Evolutionary conservation across 2,329 filamentous ascomycete genomes (phyloP), one percentile per base, ranked within the genome.

Genomic region (Scedosporium apiospermum): DNA sequence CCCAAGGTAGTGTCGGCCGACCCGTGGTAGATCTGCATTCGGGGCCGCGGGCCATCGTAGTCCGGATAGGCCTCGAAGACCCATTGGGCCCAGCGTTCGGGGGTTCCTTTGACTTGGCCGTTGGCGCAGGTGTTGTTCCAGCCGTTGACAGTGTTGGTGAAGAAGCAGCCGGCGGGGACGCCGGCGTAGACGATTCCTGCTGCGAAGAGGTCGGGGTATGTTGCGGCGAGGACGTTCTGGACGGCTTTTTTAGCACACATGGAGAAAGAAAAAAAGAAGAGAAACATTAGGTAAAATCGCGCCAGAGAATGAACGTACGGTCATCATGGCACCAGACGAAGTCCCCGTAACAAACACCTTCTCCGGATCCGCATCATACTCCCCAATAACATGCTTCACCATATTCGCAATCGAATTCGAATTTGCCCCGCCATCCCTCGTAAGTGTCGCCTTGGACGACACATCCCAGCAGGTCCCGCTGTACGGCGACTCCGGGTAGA

Each of bases 1-100:
- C 75, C 73, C 4, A 86, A 71, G 0, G 77, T 80, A 2, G 71
- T 69, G 67, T 86, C 84, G 3, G 68, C 71, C 26, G 77, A 78
- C 46, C 83, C 83, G 66, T 86, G 83, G 74, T 81, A 86, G 65
- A 86, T 78, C 69, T 85, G 82, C 78, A 87, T 82, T 63, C 76
- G 78, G 0, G 83, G 83, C 2, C 82, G 73, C 1, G 77, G 65
- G 0, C 82, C 82, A 9, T 63, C 64, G 63, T 72, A 86, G 41
- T 77, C 77, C 0, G 81, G 79, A 68, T 82, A 82, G 75, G 82
- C 83, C 14, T 73, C 70, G 60, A 69, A 67, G 1, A 76, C 76
- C 27, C 73, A 68, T 61, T 76, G 71, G 16, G 75, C 75, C 78
- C 78, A 80, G 57, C 73, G 68, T 44, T 69, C 62, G 10, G 74